A percentile compares a stretch with the other conserved stretches of the same genome.
Evolutionary conservation across 129 eudicot genomes (phyloP).

Genomic region (Logfia minima): DNA sequence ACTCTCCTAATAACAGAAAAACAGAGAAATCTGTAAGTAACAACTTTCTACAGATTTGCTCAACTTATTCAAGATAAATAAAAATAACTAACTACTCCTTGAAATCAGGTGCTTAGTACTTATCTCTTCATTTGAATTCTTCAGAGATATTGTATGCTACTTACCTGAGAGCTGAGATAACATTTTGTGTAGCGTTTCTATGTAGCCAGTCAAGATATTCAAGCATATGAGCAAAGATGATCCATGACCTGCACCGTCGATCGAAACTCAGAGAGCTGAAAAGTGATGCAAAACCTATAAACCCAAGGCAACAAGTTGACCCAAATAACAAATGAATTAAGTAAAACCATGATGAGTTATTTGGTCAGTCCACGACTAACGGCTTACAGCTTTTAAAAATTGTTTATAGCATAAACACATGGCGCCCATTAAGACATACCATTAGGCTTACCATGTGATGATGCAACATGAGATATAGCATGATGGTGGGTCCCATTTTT

Average conservation of each 20-base stretch:
- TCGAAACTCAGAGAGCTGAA: slow-evolving; percentile 28
- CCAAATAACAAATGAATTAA: not conserved
- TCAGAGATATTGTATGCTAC: slow-evolving; percentile 10
- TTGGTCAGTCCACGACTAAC: not conserved
- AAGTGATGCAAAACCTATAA: not conserved
- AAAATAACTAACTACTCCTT: no score
- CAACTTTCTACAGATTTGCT: no score
- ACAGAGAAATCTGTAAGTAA: no score
- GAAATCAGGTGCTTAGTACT: no score
- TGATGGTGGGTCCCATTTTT: not conserved
- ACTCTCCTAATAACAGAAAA: no score
- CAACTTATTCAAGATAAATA: no score
- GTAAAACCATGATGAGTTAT: not conserved
- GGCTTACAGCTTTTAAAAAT: not conserved
- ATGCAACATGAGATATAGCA: not conserved
- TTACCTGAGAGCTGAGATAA: slow-evolving; percentile 86
- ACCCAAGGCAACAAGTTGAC: not conserved
- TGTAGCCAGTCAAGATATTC: slow-evolving; percentile 90
- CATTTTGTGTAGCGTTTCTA: slow-evolving; percentile 84
- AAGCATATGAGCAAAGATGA: slow-evolving; percentile 88
- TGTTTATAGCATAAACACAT: not conserved
- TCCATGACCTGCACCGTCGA: slow-evolving; percentile 76
- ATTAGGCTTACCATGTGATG: not conserved
- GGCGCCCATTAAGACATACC: not conserved
- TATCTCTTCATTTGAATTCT: no score